Conservation (phyloP, 1,284 basidiomycete species). For the Trametes versicolor region DNA sequence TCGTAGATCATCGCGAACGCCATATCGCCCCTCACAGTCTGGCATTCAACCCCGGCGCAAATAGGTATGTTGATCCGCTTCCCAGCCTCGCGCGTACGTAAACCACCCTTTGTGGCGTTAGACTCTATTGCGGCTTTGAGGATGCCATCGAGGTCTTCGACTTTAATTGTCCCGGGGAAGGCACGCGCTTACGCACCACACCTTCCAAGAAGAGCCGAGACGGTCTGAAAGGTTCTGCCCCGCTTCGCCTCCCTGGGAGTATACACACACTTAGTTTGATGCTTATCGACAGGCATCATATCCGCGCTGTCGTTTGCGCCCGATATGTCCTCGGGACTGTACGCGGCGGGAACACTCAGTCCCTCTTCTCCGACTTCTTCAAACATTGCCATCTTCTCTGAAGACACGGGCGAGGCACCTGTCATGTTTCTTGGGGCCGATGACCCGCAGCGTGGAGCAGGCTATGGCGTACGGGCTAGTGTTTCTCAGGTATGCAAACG, state of each 20-base stretch:
- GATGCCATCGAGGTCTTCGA: constrained; percentile 92
- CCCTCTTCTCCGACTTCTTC: constrained; percentile 59
- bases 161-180: constrained; percentile 75
- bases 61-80: constrained; percentile 60
- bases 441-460: constrained; percentile 17
- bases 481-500: constrained; percentile 72
- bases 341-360: constrained; percentile 76
- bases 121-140: constrained; percentile 91
- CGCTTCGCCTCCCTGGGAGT: constrained; percentile 3
- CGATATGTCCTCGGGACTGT: constrained; percentile 63
- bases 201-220: constrained; percentile 83
- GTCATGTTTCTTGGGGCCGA: constrained; percentile 67
- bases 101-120: constrained; percentile 45
- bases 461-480: constrained; percentile 60
- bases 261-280: constrained; percentile 21
- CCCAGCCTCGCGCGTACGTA: constrained; percentile 22
- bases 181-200: constrained; percentile 78
- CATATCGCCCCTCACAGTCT: constrained; percentile 87
- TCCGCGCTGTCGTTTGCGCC: constrained; percentile 84
- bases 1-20: constrained; percentile 91
- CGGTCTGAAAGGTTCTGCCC: constrained; percentile 79
- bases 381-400: constrained; percentile 82
- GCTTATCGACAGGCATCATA: constrained; percentile 72
- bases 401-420: constrained; percentile 62
- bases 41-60: constrained; percentile 75